A percentile compares a stretch with the other conserved stretches of the same genome.
Evolutionary conservation across 129 eudicot genomes (phyloP).

Genomic region (Calendula officinalis): DNA sequence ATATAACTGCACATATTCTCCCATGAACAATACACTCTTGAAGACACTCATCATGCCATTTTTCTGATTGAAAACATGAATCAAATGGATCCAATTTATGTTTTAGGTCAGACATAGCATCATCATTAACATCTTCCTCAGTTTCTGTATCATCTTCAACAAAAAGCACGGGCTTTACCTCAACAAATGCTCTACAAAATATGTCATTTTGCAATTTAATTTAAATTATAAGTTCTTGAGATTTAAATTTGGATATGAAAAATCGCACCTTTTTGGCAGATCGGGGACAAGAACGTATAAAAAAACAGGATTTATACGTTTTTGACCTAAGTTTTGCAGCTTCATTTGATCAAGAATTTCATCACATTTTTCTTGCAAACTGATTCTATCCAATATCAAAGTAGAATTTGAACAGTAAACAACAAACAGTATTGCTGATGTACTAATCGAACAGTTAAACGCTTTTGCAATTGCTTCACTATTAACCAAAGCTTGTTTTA

Average conservation of each 20-base stretch:
- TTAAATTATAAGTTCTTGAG: constrained; percentile 5
- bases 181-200: constrained; percentile 65
- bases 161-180: constrained; percentile 80
- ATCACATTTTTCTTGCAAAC: constrained; percentile 50
- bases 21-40: constrained; percentile 60
- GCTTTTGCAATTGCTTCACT: constrained; percentile 82
- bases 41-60: constrained; percentile 64
- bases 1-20: constrained; percentile 52
- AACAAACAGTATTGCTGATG: constrained; percentile 56
- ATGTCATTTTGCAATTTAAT: neutral
- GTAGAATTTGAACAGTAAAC: constrained; percentile 66
- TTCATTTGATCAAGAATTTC: constrained; percentile 46
- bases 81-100: constrained; percentile 25
- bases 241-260: neutral
- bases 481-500: constrained; percentile 72
- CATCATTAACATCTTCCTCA: constrained; percentile 33
- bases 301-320: constrained; percentile 48
- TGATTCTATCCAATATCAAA: constrained; percentile 39
- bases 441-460: constrained; percentile 69
- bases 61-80: constrained; percentile 57
- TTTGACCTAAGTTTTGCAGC: constrained; percentile 24
- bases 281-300: constrained; percentile 82
- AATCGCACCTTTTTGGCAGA: constrained; percentile 80
- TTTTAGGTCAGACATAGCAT: constrained; percentile 27
- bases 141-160: constrained; percentile 41